phyloP scores from a whole-genome alignment of 2,329 filamentous ascomycete genomes.

The Apiospora marii region DNA sequence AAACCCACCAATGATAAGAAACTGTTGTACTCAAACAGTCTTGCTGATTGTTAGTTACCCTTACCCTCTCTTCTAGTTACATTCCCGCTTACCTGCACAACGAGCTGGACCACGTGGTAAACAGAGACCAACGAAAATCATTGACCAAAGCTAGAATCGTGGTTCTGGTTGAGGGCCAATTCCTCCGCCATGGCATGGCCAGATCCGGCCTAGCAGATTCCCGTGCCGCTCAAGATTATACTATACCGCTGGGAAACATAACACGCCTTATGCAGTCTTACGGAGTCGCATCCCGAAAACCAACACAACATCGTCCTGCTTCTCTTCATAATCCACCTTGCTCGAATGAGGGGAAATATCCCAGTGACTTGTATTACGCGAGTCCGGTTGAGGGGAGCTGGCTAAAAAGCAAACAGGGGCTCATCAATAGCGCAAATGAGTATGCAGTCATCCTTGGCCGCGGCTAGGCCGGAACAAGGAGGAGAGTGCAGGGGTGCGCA shows the following conservation, averaged over 20 bases:
- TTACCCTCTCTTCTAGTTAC: neutral
- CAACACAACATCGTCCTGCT: neutral
- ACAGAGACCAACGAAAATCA: neutral
- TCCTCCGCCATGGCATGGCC: conserved; percentile 2
- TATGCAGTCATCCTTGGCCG: conserved; percentile 9
- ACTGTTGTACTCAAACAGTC: neutral
- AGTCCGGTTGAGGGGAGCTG: neutral
- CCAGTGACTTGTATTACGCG: neutral
- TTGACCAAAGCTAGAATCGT: neutral
- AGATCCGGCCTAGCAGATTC: neutral
- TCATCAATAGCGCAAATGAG: neutral
- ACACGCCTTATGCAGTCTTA: neutral
- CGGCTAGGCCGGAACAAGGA: conserved; percentile 9
- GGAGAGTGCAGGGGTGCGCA: conserved; percentile 12
- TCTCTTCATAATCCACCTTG: neutral
- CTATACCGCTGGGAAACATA: neutral
- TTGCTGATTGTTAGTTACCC: neutral
- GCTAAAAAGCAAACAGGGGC: neutral
- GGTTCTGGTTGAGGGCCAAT: neutral
- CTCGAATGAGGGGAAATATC: neutral
- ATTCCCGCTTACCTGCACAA: neutral
- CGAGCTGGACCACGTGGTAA: conserved; percentile 1
- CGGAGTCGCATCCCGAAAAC: neutral
- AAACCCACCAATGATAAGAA: neutral
- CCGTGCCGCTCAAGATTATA: neutral